phyloP scores from a whole-genome alignment of 257 asterid species.

The Voacanga thouarsii region DNA sequence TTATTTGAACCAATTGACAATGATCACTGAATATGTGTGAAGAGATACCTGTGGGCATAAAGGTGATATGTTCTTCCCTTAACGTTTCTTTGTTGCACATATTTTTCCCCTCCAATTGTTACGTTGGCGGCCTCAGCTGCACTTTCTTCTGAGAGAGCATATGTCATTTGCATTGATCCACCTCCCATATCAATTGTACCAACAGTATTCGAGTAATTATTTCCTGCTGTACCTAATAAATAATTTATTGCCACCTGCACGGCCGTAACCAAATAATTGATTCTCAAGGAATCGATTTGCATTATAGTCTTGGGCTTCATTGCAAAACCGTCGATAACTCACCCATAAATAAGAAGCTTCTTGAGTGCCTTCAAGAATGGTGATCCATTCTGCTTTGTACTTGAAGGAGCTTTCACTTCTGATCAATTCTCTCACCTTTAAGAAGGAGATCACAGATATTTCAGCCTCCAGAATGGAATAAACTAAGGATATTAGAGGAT shows the following conservation, averaged over 20 bases:
- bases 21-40: background rate
- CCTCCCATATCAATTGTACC: conserved; percentile 91
- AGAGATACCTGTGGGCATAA: conserved; percentile 63
- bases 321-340: conserved; percentile 13
- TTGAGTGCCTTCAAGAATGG: conserved; percentile 65
- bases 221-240: conserved; percentile 59
- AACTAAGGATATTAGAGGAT: no score
- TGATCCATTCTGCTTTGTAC: conserved; percentile 57
- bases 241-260: conserved; percentile 72
- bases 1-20: background rate
- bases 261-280: no score
- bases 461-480: conserved; percentile 7
- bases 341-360: conserved; percentile 89
- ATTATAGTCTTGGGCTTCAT: background rate
- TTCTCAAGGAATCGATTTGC: background rate
- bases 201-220: conserved; percentile 47
- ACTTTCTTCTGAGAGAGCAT: conserved; percentile 61
- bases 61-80: conserved; percentile 56
- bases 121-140: conserved; percentile 61
- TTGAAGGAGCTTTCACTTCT: conserved; percentile 58
- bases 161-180: conserved; percentile 87
- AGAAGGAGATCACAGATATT: background rate
- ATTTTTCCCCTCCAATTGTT: conserved; percentile 49
- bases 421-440: conserved; percentile 62
- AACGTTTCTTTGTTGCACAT: conserved; percentile 66